These are phyloP conservation scores for Penicillium argentinense DNA, from an alignment of 495 filamentous ascomycete species.

Conservation along the genomic window DNA sequence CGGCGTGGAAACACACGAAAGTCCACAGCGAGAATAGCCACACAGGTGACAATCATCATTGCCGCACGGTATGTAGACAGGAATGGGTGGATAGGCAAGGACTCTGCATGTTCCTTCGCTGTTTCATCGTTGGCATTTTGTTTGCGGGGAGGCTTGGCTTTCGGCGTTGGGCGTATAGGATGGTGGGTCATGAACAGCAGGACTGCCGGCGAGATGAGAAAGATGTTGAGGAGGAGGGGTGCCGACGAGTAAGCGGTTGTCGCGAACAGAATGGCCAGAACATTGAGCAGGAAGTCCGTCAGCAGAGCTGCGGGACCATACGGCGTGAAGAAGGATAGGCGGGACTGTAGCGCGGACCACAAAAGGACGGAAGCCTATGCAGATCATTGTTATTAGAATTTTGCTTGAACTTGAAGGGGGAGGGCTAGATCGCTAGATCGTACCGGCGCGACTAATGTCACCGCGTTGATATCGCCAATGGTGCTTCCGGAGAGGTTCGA, in stretches of 20 bases:
- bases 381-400: slow-evolving; percentile 1
- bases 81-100: slow-evolving; percentile 82
- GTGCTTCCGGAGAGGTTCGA: slow-evolving; percentile 85
- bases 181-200: slow-evolving; percentile 55
- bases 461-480: slow-evolving; percentile 80
- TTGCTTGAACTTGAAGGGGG: not conserved
- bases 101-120: slow-evolving; percentile 32
- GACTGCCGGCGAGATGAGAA: slow-evolving; percentile 70
- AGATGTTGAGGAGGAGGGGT: slow-evolving; percentile 70
- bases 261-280: slow-evolving; percentile 75
- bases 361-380: slow-evolving; percentile 74
- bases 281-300: slow-evolving; percentile 85
- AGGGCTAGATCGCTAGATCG: slow-evolving; percentile 30
- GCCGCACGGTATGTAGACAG: slow-evolving; percentile 84
- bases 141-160: slow-evolving; percentile 58
- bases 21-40: slow-evolving; percentile 96
- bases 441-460: slow-evolving; percentile 84
- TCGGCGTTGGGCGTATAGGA: slow-evolving; percentile 44
- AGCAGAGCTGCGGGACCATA: slow-evolving; percentile 66
- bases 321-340: slow-evolving; percentile 79
- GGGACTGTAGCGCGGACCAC: slow-evolving; percentile 87
- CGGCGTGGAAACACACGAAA: slow-evolving; percentile 89
- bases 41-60: slow-evolving; percentile 92
- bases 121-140: slow-evolving; percentile 30
- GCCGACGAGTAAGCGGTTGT: slow-evolving; percentile 80